phyloP scores from a whole-genome alignment of 2,329 filamentous ascomycete genomes.

The Biscogniauxia sp. region DNA sequence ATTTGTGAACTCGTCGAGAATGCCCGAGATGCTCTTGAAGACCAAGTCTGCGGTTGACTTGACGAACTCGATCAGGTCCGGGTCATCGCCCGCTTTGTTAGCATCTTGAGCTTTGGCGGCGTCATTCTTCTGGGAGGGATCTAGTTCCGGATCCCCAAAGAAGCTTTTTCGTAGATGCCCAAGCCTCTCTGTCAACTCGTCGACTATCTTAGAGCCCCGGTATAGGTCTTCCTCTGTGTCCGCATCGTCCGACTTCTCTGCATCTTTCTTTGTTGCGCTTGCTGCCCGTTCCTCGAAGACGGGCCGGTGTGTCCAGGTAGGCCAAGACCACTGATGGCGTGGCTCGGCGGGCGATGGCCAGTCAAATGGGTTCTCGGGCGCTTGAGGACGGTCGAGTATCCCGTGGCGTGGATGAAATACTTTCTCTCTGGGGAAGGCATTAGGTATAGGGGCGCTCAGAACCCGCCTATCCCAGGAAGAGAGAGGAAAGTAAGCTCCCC shows the following conservation, averaged over 20 bases:
- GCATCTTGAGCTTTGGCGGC: not conserved
- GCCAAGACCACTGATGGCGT: not conserved
- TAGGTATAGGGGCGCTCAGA: not conserved
- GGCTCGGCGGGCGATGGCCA: not conserved
- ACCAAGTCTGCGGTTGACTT: not conserved
- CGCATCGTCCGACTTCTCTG: conserved; percentile 6
- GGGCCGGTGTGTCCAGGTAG: not conserved
- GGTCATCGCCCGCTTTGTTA: not conserved
- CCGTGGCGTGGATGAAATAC: not conserved
- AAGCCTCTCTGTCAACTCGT: not conserved
- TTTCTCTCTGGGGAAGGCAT: not conserved
- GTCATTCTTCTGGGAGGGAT: not conserved
- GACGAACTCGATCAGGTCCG: not conserved
- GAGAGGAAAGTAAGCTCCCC: conserved; percentile 33
- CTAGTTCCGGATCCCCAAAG: not conserved
- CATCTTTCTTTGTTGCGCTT: not conserved
- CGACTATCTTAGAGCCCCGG: conserved; percentile 1
- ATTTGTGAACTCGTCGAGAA: not conserved
- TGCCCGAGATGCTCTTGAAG: not conserved
- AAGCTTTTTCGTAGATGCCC: not conserved
- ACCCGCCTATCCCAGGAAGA: not conserved
- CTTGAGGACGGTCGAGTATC: not conserved
- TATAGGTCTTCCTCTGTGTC: conserved; percentile 19
- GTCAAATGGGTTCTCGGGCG: not conserved
- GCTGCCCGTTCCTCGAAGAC: not conserved